Evolutionary conservation across 2,329 filamentous ascomycete genomes (phyloP), one percentile per base, ranked within the genome.

Genomic region (Aspergillus proliferans): DNA sequence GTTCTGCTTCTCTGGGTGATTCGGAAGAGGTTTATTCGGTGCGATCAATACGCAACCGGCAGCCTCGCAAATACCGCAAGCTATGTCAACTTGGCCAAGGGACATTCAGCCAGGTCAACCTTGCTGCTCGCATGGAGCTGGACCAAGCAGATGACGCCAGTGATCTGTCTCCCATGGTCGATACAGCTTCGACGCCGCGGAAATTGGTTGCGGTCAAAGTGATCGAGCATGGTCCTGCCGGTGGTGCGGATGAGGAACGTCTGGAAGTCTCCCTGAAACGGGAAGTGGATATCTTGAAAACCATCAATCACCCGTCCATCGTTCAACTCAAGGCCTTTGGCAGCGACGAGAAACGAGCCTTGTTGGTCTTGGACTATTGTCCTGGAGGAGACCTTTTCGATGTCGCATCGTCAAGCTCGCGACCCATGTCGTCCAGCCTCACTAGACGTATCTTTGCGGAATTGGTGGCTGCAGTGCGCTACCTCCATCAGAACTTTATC

Each of bases 351-450:
- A 85, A 84, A 7, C 82, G 91, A 45, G 88, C 92, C 1, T 80
- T 97, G 38, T 74, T 98, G 39, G 87, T 97, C 3, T 73, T 98
- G 52, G 89, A 86, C 53, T 96, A 96, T 68, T 96, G 90, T 65
- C 86, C 92, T 0, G 93, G 93, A 22, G 93, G 93, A 28, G 93
- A 98, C 66, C 76, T 98, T 6, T 98, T 97, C 66, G 93, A 97
- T 56, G 81, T 97, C 47, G 91, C 91, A 9, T 92, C 85, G 41
- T 76, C 82, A 7, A 82, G 88, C 52, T 80, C 81, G 47, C 78
- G 84, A 14, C 69, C 87, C 1, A 76, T 96, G 43, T 83, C 79
- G 3, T 81, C 88, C 0, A 64, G 74, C 1, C 72, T 97, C 9
- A 77, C 96, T 44, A 81, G 88, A 56, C 82, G 93, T 46, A 90